These are phyloP conservation scores for Pythium aristosporum DNA, from an alignment of 352 stramenopile species.

Conservation along the genomic window DNA sequence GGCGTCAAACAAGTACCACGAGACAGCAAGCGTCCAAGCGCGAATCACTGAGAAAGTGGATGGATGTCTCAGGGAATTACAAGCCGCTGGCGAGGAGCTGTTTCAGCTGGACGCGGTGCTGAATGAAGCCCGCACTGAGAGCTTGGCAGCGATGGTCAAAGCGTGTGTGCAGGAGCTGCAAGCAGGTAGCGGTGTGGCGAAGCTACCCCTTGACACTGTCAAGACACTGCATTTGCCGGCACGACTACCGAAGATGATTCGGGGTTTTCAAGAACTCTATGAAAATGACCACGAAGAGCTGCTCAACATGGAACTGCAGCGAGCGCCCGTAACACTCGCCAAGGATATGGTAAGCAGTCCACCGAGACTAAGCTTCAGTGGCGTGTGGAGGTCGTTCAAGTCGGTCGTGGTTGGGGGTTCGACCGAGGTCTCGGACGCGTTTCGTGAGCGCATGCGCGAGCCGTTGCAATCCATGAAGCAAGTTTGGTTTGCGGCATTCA, in stretches of 20 bases:
- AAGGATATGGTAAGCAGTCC: conserved; percentile 3
- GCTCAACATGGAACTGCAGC: neutral
- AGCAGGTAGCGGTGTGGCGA: neutral
- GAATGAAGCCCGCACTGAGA: neutral
- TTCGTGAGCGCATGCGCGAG: conserved; percentile 4
- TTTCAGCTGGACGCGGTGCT: conserved; percentile 5
- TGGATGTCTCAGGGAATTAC: neutral
- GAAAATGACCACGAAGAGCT: conserved; percentile 4
- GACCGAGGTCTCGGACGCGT: neutral
- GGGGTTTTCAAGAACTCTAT: conserved; percentile 4
- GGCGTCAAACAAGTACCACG: neutral
- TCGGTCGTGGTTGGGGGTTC: neutral
- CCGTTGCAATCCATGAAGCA: conserved; percentile 6
- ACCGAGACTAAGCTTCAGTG: neutral
- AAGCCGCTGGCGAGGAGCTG: neutral
- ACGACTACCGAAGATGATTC: conserved; percentile 3
- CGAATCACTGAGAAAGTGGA: neutral
- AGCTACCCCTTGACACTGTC: neutral
- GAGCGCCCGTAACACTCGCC: neutral
- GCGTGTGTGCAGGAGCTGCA: neutral
- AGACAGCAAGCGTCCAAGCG: neutral
- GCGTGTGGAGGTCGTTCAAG: neutral
- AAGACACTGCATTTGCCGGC: neutral
- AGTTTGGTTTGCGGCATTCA: neutral
- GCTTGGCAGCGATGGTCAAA: neutral